phyloP scores from a whole-genome alignment of 352 stramenopile species.

The Phytopythium sindhum region DNA sequence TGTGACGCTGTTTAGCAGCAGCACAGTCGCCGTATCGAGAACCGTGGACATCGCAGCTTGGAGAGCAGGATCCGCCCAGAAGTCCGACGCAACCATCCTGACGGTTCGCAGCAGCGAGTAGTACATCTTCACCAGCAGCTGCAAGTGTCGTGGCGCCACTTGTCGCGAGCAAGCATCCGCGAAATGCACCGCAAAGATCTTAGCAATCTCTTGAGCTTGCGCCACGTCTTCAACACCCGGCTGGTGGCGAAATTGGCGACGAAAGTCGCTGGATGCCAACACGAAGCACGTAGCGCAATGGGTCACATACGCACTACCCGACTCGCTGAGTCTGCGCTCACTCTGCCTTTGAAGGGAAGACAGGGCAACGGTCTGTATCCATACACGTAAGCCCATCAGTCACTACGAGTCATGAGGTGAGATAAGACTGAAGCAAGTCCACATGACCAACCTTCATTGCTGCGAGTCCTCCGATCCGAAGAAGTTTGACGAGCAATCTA shows the following conservation, averaged over 20 bases:
- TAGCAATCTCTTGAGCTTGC: neutral
- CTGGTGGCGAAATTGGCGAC: neutral
- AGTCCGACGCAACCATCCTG: too few species aligned
- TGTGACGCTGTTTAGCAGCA: neutral
- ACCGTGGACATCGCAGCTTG: neutral
- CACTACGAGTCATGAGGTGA: neutral
- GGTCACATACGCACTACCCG: neutral
- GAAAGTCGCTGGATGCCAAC: slow-evolving; percentile 12
- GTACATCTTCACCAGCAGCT: slow-evolving; percentile 1
- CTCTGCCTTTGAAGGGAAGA: neutral
- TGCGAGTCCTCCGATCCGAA: slow-evolving; percentile 26
- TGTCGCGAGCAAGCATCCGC: neutral
- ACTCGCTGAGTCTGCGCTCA: neutral
- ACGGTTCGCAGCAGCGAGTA: neutral
- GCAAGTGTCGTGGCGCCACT: neutral
- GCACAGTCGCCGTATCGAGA: neutral
- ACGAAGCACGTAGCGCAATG: slow-evolving; percentile 40
- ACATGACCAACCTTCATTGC: slow-evolving; percentile 38
- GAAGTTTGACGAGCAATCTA: slow-evolving; percentile 32
- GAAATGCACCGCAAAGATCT: neutral
- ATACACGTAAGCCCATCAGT: neutral
- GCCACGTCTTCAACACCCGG: neutral
- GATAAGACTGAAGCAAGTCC: neutral
- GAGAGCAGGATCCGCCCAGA: neutral
- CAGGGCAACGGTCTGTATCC: neutral